These are phyloP conservation scores for Amphicarpaea edgeworthii DNA, from an alignment of 306 rosid genomes.

Conservation along the genomic window DNA sequence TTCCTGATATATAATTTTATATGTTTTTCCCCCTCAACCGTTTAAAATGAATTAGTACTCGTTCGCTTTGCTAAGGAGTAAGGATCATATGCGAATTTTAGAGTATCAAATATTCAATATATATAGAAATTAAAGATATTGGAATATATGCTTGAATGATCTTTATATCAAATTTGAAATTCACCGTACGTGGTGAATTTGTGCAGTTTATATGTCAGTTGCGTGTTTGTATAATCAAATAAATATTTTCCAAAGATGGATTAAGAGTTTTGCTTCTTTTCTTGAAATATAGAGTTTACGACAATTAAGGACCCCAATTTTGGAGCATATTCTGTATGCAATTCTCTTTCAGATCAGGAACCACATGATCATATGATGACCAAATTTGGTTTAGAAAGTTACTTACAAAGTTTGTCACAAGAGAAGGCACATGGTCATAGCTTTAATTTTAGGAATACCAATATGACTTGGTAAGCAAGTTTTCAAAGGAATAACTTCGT, in stretches of 20 bases:
- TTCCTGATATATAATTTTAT: neutral
- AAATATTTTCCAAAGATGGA: too few relatives aligned
- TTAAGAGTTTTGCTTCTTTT: too few relatives aligned
- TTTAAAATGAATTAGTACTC: neutral
- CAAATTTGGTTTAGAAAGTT: neutral
- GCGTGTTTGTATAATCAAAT: too few relatives aligned
- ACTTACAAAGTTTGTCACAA: neutral
- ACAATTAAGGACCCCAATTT: too few relatives aligned
- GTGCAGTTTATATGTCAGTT: too few relatives aligned
- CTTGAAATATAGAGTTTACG: too few relatives aligned
- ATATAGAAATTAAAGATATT: too few relatives aligned
- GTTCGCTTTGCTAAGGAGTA: constrained; percentile 3
- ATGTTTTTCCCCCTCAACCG: neutral
- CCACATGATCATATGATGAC: neutral
- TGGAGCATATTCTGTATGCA: neutral
- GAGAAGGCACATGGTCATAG: neutral
- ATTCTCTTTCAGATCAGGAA: neutral
- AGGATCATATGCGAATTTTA: neutral
- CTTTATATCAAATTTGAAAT: too few relatives aligned
- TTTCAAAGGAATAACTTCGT: neutral
- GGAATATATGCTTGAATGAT: too few relatives aligned
- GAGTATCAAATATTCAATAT: neutral
- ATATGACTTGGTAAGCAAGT: too few relatives aligned
- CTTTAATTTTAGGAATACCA: neutral
- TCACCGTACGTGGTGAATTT: too few relatives aligned